Evolutionary conservation across 129 eudicot genomes (phyloP).

Genomic region (Oenanthe sinensis): DNA sequence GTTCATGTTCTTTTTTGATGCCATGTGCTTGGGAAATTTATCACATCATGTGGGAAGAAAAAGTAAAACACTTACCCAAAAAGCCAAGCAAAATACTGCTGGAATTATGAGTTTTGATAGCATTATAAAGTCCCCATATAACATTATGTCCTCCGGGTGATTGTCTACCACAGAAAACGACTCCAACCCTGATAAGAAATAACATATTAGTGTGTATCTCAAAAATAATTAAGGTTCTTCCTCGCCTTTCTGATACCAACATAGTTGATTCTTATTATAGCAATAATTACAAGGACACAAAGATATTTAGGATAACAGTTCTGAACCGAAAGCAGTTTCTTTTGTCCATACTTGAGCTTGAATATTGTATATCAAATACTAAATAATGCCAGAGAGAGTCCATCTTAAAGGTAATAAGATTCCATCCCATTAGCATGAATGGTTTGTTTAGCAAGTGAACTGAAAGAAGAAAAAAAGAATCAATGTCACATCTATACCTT

Average conservation of each 20-base stretch:
- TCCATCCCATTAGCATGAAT: neutral
- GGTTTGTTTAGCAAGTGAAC: neutral
- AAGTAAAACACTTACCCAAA: slow-evolving; percentile 41
- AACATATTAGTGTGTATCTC: neutral
- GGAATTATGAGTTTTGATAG: slow-evolving; percentile 75
- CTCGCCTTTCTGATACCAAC: no score
- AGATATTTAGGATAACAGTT: neutral
- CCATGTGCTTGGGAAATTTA: neutral
- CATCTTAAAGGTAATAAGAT: neutral
- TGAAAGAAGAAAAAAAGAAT: slow-evolving; percentile 1
- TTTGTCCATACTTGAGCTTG: neutral
- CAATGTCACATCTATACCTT: slow-evolving; percentile 35
- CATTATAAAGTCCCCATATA: slow-evolving; percentile 84
- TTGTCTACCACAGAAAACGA: slow-evolving; percentile 94
- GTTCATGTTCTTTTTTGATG: neutral
- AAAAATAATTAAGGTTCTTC: neutral
- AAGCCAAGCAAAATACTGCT: slow-evolving; percentile 76
- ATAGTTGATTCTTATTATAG: neutral
- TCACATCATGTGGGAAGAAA: neutral
- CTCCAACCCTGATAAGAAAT: slow-evolving; percentile 63
- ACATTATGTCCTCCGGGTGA: slow-evolving; percentile 99
- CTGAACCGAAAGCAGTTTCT: neutral
- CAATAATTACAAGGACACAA: neutral
- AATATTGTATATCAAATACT: neutral
- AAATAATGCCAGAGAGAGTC: neutral